phyloP scores from a whole-genome alignment of 2,329 filamentous ascomycete species.

The Pseudogymnoascus sp. region DNA sequence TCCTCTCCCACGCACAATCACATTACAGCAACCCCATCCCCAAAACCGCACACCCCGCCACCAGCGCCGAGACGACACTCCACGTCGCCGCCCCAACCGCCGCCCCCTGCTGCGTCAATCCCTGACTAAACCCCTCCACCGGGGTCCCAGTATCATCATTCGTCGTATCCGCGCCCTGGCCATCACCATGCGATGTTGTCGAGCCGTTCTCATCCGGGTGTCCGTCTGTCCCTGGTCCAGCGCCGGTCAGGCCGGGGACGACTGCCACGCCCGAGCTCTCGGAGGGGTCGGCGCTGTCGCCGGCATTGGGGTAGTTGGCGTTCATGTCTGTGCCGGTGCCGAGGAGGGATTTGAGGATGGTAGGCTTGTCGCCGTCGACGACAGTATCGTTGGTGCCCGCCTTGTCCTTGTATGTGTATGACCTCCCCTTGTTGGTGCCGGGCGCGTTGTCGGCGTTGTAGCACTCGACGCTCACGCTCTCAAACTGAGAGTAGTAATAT shows the following conservation, averaged over 20 bases:
- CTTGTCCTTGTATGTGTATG: slow-evolving; percentile 67
- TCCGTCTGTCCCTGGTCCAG: slow-evolving; percentile 35
- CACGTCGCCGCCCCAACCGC: background rate
- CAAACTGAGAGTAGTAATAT: slow-evolving; percentile 81
- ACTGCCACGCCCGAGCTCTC: slow-evolving; percentile 29
- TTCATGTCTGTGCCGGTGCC: slow-evolving; percentile 74
- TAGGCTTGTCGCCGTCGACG: slow-evolving; percentile 64
- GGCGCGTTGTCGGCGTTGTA: slow-evolving; percentile 57
- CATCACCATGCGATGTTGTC: background rate
- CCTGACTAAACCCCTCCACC: background rate
- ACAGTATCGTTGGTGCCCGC: slow-evolving; percentile 70
- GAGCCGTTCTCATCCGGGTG: background rate
- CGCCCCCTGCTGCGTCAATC: background rate
- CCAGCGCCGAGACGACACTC: background rate
- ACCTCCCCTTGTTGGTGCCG: slow-evolving; percentile 61
- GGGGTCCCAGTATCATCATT: background rate
- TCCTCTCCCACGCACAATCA: background rate
- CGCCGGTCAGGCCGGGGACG: slow-evolving; percentile 49
- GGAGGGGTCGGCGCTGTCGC: slow-evolving; percentile 17
- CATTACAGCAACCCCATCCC: background rate
- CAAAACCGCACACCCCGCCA: background rate
- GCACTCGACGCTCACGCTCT: slow-evolving; percentile 76
- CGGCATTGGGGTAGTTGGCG: slow-evolving; percentile 35
- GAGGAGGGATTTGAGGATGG: slow-evolving; percentile 69
- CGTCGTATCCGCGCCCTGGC: background rate